Conservation (phyloP, 148 eudicot species). For the Camellia japonica region DNA sequence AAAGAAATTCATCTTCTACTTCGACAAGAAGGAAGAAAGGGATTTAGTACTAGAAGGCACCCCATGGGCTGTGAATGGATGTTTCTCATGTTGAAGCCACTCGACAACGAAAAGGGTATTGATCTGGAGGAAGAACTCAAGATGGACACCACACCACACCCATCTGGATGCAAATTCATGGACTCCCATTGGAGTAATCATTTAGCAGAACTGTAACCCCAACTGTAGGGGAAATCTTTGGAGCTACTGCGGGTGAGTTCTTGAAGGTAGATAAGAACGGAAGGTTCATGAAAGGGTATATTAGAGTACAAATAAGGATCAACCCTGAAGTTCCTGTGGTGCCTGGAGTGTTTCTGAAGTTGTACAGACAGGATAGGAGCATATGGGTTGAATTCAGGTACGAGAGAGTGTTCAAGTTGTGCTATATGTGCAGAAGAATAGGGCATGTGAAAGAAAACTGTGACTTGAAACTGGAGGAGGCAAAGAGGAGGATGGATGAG, state of each 20-base stretch:
- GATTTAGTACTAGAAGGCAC: background rate
- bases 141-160: background rate
- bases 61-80: background rate
- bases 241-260: background rate
- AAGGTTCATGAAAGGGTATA: too few relatives aligned
- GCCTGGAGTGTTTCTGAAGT: background rate
- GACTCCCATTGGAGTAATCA: background rate
- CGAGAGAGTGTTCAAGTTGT: background rate
- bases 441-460: background rate
- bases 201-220: too few relatives aligned
- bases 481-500: background rate
- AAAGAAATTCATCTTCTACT: background rate
- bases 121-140: constrained; percentile 1
- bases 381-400: background rate
- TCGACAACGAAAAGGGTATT: background rate
- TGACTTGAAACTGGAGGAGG: too few relatives aligned
- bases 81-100: constrained; percentile 2
- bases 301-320: background rate
- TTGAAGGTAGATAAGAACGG: background rate
- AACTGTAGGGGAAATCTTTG: background rate
- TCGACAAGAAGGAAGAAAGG: background rate
- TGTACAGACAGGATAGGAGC: background rate
- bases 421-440: background rate
- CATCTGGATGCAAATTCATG: background rate
- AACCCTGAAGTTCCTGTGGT: background rate